A percentile compares a stretch with the other conserved stretches of the same genome.
These are phyloP conservation scores for Gossypioides kirkii DNA, from an alignment of 345 rosid species.

Conservation along the genomic window DNA sequence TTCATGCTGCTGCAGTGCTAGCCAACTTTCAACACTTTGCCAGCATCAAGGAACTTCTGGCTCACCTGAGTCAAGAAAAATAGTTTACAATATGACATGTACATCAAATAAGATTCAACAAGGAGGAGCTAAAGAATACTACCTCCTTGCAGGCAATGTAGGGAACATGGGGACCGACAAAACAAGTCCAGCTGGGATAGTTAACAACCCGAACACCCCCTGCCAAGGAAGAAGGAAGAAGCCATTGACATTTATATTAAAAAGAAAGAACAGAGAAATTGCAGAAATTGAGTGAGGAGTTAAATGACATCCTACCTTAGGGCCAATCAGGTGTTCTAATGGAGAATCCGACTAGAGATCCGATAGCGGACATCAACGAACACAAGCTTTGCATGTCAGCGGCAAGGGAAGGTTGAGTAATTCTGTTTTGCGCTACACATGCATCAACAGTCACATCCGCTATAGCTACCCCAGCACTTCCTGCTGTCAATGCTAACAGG, in stretches of 20 bases:
- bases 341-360: conserved; percentile 67
- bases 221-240: conserved; percentile 26
- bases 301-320: conserved; percentile 47
- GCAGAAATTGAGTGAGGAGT: background rate
- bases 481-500: conserved; percentile 53
- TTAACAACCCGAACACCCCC: conserved; percentile 81
- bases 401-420: conserved; percentile 62
- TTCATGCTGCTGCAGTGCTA: too few species aligned
- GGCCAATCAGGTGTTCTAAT: conserved; percentile 79
- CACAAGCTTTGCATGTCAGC: conserved; percentile 97
- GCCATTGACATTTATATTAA: conserved; percentile 3
- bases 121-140: conserved; percentile 21
- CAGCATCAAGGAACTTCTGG: conserved; percentile 57
- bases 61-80: conserved; percentile 45
- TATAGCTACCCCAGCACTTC: conserved; percentile 77
- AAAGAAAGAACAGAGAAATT: background rate
- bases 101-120: conserved; percentile 2
- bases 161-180: conserved; percentile 40
- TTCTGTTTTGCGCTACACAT: conserved; percentile 86
- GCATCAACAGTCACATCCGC: conserved; percentile 97
- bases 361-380: conserved; percentile 63
- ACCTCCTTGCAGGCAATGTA: conserved; percentile 71
- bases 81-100: conserved; percentile 11
- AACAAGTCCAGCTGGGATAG: conserved; percentile 60
- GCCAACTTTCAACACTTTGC: too few species aligned